Base-by-base conservation (phyloP, 352 stramenopile species). In the Phytopythium kandeliae region DNA sequence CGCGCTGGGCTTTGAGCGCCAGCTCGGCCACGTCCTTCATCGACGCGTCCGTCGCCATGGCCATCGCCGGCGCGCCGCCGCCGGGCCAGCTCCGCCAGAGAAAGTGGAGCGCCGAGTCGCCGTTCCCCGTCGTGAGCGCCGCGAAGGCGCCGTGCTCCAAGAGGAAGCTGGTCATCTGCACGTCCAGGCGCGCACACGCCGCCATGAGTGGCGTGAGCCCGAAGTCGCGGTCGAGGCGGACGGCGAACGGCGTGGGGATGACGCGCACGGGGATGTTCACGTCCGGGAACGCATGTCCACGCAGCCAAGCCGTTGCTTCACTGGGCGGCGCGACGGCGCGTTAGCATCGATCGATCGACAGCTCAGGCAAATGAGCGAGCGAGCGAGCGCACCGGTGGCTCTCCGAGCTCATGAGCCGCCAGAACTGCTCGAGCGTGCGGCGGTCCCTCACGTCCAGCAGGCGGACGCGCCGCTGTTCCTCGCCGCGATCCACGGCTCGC, bases 191-290 rank as follows among this genome's bases (percentile, higher is more conserved):
- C 0, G 64, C 63, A 30, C 78, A 88, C 4, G 82, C 82, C 16
- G 59, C 69, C 82, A 92, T 92, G 4, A 92, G 58, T 5, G 82
- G 82, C 11, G 77, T 87, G 26, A 81, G 2, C 2, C 76, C 81
- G 2, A 82, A 54, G 1, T 71, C 63, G 57, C 42, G 62, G 37
- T 77, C 55, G 5, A 47, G 37, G 0, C 52, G 46, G 56, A 62
- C 21, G 17, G 24, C 12, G 56, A 62, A 54, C 17, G 9, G 28
- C 1, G 17, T 41, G 16, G 12, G 13, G 51, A 41, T 36, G 21
- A 69, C 41, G 3, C 45, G 55, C 0, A 87, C 69, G 0, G 77
- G 69, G 2, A 89, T 44, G 42, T 92, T 89, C 31, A 92, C 63
- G 43, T 90, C 82, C 34, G 66, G 41, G 50, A 92, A 90, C 4